Percentiles rank a stretch among this genome's conserved stretches.
Evolutionary conservation across 2,329 filamentous ascomycete species (phyloP).

Genomic region (Coniochaeta sp.): DNA sequence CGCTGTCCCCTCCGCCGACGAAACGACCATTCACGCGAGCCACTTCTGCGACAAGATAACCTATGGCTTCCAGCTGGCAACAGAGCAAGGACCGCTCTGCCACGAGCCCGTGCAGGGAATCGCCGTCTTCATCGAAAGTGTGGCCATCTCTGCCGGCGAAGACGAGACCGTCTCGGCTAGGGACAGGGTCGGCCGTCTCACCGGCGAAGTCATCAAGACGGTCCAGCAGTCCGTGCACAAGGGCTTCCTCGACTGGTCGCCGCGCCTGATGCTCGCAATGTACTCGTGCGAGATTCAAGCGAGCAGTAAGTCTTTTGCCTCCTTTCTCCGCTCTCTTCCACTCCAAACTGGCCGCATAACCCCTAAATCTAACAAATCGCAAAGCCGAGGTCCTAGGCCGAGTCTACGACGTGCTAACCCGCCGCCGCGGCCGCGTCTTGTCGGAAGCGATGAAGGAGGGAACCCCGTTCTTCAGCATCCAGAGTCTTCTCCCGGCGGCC

Average conservation of each 20-base stretch:
- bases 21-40: conserved; percentile 43
- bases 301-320: conserved; percentile 50
- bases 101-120: conserved; percentile 89
- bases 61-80: conserved; percentile 91
- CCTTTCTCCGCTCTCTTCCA: background rate
- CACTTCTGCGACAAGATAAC: conserved; percentile 85
- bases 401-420: conserved; percentile 96
- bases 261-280: conserved; percentile 93
- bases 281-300: conserved; percentile 98
- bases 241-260: conserved; percentile 92
- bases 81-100: conserved; percentile 81
- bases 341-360: background rate
- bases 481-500: conserved; percentile 79
- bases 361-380: conserved; percentile 14
- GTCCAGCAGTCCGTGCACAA: conserved; percentile 75
- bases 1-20: conserved; percentile 31
- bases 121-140: conserved; percentile 80
- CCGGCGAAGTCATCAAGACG: conserved; percentile 87
- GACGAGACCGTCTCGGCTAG: conserved; percentile 44
- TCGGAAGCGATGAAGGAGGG: conserved; percentile 91
- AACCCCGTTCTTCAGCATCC: conserved; percentile 92
- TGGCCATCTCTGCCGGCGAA: conserved; percentile 52
- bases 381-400: conserved; percentile 83
- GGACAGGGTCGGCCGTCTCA: conserved; percentile 70
- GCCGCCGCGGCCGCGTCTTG: conserved; percentile 80